Evolutionary conservation across 768 basidiomycete species (phyloP), one percentile per base, ranked within the genome.

Genomic region (Chalciporus sphaerocephalus): DNA sequence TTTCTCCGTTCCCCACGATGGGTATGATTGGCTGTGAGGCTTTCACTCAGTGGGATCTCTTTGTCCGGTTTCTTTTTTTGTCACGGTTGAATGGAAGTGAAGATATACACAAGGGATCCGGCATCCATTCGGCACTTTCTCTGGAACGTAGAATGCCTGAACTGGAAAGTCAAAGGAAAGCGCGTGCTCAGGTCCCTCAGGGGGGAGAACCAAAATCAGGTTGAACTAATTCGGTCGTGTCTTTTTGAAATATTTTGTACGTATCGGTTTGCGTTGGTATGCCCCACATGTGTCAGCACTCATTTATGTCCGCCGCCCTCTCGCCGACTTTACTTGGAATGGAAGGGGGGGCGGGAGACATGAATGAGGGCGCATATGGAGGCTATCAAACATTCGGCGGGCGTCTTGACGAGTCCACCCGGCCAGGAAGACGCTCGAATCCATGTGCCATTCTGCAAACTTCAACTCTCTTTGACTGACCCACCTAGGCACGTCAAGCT

Each of bases 51-150:
- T 28, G 28, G 15, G 15, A 9, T 28, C 15, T 28, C 28, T 28
- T 28, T 28, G 28, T 28, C 15, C 28, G n/a, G 21, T 18, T 40
- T 40, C 40, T 43, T 45, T 43, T 43, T 44, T 46, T 57, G 30
- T 40, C 35, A 34, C 32, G 42, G 27, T 30, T 36, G 44, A 57
- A 54, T 44, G 43, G 46, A 58, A 56, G 51, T n/a, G 5, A 11
- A 13, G 8, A n/a, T n/a, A n/a, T n/a, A n/a, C n/a, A n/a, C n/a
- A n/a, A n/a, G n/a, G n/a, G n/a, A n/a, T n/a, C n/a, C n/a, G n/a
- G n/a, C n/a, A n/a, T n/a, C n/a, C 15, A 32, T n/a, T 32, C 15
- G n/a, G 30, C 15, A n/a, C n/a, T n/a, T n/a, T n/a, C 27, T n/a
- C 30, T 15, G 6, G 30, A 32, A n/a, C 30, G 30, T n/a, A 32